Evolutionary conservation across 371 early-diverging fungal species (phyloP).

Genomic region (Lichtheimia hyalospora): DNA sequence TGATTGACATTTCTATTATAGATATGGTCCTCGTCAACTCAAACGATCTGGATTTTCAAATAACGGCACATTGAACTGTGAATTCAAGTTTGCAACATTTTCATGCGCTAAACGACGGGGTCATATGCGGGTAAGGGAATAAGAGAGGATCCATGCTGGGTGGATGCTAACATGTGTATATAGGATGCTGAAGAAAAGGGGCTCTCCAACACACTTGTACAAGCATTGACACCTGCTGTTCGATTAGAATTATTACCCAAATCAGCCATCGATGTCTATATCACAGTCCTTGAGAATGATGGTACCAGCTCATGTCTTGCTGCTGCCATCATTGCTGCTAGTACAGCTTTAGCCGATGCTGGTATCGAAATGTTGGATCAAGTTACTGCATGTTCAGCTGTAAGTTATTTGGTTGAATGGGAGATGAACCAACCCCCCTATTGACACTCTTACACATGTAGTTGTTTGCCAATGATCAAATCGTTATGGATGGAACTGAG

Average conservation of each 20-base stretch:
- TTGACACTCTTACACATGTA: constrained; percentile 1
- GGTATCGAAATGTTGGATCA: constrained; percentile 94
- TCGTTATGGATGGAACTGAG: constrained; percentile 71
- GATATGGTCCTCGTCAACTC: constrained; percentile 76
- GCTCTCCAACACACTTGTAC: constrained; percentile 68
- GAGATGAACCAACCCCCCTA: constrained; percentile 10
- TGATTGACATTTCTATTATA: constrained; percentile 14
- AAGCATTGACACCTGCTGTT: constrained; percentile 87
- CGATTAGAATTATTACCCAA: constrained; percentile 86
- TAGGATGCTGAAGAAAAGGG: constrained; percentile 71
- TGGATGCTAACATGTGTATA: too few relatives aligned
- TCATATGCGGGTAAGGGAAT: constrained; percentile 51
- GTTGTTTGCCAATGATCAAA: constrained; percentile 40
- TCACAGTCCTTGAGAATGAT: constrained; percentile 86
- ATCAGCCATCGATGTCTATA: constrained; percentile 83
- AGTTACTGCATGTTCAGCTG: constrained; percentile 83
- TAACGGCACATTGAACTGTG: constrained; percentile 75
- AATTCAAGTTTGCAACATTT: constrained; percentile 90
- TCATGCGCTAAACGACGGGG: constrained; percentile 72
- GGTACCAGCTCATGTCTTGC: constrained; percentile 79
- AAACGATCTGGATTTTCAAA: constrained; percentile 58
- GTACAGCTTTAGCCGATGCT: constrained; percentile 88
- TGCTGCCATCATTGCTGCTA: constrained; percentile 86
- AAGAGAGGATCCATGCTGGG: constrained; percentile 45
- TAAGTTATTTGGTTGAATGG: constrained; percentile 19